phyloP scores from a whole-genome alignment of 805 yeast genomes.

The Torulaspora microellipsoides region DNA sequence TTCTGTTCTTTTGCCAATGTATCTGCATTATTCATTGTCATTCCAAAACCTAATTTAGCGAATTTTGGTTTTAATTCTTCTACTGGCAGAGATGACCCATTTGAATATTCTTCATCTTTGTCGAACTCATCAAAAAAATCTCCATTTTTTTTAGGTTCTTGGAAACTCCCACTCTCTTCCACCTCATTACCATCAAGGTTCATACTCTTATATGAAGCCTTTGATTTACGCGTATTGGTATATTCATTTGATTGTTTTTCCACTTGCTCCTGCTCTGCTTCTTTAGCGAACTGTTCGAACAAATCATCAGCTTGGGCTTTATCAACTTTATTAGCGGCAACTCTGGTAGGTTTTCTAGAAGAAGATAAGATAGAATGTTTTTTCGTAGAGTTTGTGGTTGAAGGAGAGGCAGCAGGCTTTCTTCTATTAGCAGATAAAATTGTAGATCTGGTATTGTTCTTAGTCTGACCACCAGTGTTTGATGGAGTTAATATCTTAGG shows the following conservation, averaged over 20 bases:
- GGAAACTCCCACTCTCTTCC: conserved; percentile 4
- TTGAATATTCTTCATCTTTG: conserved; percentile 11
- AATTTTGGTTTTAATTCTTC: conserved; percentile 53
- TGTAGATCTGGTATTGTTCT: conserved; percentile 18
- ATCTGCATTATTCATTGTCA: conserved; percentile 63
- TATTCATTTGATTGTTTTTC: conserved; percentile 37
- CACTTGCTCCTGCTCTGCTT: conserved; percentile 79
- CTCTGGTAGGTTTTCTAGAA: conserved; percentile 51
- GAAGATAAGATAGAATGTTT: conserved; percentile 48
- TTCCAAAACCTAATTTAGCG: conserved; percentile 87
- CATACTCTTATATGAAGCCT: conserved; percentile 10
- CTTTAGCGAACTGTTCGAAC: conserved; percentile 64
- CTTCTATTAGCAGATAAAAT: conserved; percentile 29
- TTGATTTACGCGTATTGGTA: conserved; percentile 21
- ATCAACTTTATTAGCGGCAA: conserved; percentile 54
- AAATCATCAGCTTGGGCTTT: conserved; percentile 45
- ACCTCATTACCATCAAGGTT: conserved; percentile 8
- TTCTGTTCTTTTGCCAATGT: conserved; percentile 40
- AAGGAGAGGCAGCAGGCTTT: conserved; percentile 16
- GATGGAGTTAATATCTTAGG: conserved; percentile 21
- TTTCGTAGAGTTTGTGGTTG: conserved; percentile 29
- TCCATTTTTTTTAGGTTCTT: conserved; percentile 6
- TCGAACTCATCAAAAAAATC: conserved; percentile 18
- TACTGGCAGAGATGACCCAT: conserved; percentile 14
- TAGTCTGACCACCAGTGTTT: conserved; percentile 17